Base-by-base conservation (phyloP, 2,329 filamentous ascomycete genomes). In the Talaromyces atroroseus region DNA sequence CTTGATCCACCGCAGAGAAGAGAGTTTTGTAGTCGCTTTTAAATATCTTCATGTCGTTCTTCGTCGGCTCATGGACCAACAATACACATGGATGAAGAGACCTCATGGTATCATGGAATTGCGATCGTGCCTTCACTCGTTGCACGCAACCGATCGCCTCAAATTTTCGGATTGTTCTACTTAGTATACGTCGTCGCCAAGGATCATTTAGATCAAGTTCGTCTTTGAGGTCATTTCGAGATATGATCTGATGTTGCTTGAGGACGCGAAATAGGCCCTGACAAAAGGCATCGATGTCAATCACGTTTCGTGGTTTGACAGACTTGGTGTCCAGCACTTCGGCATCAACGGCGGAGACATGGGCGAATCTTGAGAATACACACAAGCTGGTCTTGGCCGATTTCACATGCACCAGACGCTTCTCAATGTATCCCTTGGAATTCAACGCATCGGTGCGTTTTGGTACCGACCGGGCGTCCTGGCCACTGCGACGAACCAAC, bases 391-490 rank as follows among this genome's bases (percentile, higher is more conserved):
- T 85, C 47, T 78, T 76, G 5, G 74, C 68, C 3, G 77, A 75
- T 57, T 74, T 75, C 21, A 74, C 71, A 29, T 80, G 72, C 18
- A 82, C 74, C 8, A 70, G 65, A 52, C 74, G 73, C 63, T 87
- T 87, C 42, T 78, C 74, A 54, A 87, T 85, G 64, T 86, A 86
- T 0, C 83, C 83, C 61, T 82, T 84, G 36, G 73, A 67, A 5
- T 76, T 74, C 40, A 87, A 71, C 2, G 73, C 68, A 59, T 85
- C 80, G 2, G 84, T 87, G 40, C 84, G 75, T 59, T 80, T 76
- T 1, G 84, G 84, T 2, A 86, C 79, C 1, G 84, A 87, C 47
- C 83, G 77, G 65, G 86, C 86, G 66, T 87, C 83, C 68, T 87
- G 84, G 5, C 80, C 80, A 60, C 81, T 83, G 21, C 80, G 63